Evolutionary conservation across 495 filamentous ascomycete species (phyloP), one percentile per base, ranked within the genome.

Genomic region (Lasiosphaeria ovina): DNA sequence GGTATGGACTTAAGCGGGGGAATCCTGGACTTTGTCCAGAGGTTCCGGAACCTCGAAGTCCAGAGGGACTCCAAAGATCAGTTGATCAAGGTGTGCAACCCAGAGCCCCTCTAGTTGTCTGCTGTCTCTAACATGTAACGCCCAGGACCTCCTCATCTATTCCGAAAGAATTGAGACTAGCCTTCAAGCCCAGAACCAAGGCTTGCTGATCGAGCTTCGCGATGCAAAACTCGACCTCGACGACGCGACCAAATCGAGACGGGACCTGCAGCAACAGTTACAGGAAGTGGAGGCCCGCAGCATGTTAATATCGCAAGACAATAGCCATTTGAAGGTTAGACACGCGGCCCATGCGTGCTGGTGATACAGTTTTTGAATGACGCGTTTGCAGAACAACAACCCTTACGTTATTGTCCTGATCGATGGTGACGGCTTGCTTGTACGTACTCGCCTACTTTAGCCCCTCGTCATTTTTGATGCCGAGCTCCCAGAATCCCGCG

Each of bases 401-500:
- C 85, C 87, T 8, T 93, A 91, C 67, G 79, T 92, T 64, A 69
- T 90, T 34, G 81, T 91, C 16, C 75, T 95, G 59, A 81, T 95
- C 55, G 90, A 95, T 68, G 90, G 89, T 34, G 87, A 92, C 66
- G 86, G 86, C 34, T 82, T 91, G 66, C 83, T 93, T 63, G 84
- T 86, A 72, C 70, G 82, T 69, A 9, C 54, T 53, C 32, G 33
- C 35, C 49, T 24, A 6, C 34, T 16, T 62, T 24, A 2, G 24
- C 56, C 56, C 11, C 36, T 56, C 12, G 36, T 50, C 34, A 51
- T 4, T 49, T 42, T 55, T 47, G 31, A 48, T 55, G 65, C 34
- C 57, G 63, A 54, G 62, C 53, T 40, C n/a, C 12, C 44, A 5
- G 44, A 5, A 47, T 24, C 44, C n/a, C 34, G 16, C 14, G 52